Evolutionary conservation across 768 basidiomycete species (phyloP).

Genomic region (Boletus sp.): DNA sequence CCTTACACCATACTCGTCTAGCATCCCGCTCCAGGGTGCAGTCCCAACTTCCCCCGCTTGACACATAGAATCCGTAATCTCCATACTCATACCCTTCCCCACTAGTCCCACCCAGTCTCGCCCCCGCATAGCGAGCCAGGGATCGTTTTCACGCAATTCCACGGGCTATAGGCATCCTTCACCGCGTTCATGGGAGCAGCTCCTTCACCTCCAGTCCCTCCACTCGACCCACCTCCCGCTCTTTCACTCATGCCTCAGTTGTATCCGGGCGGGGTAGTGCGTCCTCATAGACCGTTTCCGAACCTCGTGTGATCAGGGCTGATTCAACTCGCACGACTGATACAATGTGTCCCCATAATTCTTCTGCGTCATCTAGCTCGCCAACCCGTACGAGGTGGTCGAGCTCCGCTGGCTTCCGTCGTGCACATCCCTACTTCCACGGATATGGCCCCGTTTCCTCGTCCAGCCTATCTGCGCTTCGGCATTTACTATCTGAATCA

Average conservation of each 20-base stretch:
- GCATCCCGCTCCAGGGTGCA: constrained; percentile 57
- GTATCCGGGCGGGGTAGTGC: constrained; percentile 31
- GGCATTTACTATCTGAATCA: constrained; percentile 57
- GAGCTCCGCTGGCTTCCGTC: constrained; percentile 36
- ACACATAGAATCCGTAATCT: constrained; percentile 62
- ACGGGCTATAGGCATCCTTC: constrained; percentile 36
- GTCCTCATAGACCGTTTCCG: constrained; percentile 38
- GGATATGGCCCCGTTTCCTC: constrained; percentile 46
- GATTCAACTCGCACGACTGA: constrained; percentile 44
- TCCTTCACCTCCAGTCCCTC: constrained; percentile 35
- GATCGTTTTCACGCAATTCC: constrained; percentile 26
- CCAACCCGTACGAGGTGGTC: constrained; percentile 47
- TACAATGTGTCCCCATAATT: constrained; percentile 35
- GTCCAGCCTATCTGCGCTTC: constrained; percentile 69
- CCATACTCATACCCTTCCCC: constrained; percentile 62
- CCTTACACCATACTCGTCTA: constrained; percentile 63
- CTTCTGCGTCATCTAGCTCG: constrained; percentile 39
- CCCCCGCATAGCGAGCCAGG: constrained; percentile 38
- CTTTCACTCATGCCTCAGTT: constrained; percentile 37
- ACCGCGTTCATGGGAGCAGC: constrained; percentile 37
- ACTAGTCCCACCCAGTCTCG: constrained; percentile 36
- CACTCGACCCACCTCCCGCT: constrained; percentile 42
- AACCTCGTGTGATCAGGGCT: constrained; percentile 70
- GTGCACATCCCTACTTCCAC: constrained; percentile 29
- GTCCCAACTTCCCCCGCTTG: constrained; percentile 46